phyloP scores from a whole-genome alignment of 108 stramenopile species.

The Tribonema minus region DNA sequence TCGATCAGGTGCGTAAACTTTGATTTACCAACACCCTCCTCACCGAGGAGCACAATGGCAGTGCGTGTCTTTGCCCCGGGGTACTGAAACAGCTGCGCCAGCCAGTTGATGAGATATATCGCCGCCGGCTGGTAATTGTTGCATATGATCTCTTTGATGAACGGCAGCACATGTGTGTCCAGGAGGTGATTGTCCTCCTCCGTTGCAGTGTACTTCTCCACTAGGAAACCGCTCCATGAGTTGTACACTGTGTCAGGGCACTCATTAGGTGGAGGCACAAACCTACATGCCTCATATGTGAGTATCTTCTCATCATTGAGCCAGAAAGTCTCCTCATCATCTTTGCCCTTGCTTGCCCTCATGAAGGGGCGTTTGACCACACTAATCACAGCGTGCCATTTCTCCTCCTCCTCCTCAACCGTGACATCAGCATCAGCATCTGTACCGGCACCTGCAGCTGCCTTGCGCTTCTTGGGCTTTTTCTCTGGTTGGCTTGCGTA shows the following conservation, averaged over 20 bases:
- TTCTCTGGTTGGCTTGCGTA: no score
- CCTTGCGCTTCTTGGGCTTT: no score
- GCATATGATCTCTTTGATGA: neutral
- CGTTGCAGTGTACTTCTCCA: neutral
- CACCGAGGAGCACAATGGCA: neutral
- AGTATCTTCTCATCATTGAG: neutral
- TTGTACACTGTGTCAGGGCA: neutral
- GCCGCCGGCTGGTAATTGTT: neutral
- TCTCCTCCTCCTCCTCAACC: no score
- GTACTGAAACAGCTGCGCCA: neutral
- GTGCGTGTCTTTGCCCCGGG: neutral
- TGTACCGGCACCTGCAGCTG: no score
- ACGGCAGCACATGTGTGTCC: neutral
- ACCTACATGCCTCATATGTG: neutral
- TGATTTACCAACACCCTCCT: neutral
- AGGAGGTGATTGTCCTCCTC: neutral
- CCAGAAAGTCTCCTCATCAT: neutral
- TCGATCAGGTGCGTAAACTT: neutral
- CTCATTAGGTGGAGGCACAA: neutral
- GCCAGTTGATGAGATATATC: neutral
- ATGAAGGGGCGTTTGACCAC: no score
- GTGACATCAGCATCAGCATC: no score
- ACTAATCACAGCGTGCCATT: no score
- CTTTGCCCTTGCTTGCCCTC: neutral
- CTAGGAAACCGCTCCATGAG: neutral